Percentiles rank a stretch among this genome's conserved stretches.
phyloP scores from a whole-genome alignment of 2,329 filamentous ascomycete species.

The Hymenoscyphus occultus region DNA sequence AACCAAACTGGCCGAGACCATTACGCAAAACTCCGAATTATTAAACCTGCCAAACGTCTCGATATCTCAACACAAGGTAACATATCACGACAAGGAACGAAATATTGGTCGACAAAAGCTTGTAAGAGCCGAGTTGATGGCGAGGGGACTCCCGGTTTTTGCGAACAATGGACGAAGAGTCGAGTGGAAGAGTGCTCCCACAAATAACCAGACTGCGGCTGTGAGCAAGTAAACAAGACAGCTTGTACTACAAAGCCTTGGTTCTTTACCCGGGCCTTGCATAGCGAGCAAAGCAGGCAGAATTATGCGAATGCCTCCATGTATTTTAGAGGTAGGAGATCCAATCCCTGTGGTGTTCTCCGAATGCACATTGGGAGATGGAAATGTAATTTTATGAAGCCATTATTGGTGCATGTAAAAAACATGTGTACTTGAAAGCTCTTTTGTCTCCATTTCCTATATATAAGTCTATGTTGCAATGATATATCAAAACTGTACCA shows the following conservation, averaged over 20 bases:
- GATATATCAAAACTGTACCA: too few species aligned
- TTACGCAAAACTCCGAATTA: conserved; percentile 48
- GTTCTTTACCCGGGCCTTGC: neutral
- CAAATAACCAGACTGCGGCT: neutral
- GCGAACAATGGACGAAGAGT: conserved; percentile 4
- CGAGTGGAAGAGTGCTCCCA: neutral
- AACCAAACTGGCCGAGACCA: conserved; percentile 60
- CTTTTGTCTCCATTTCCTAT: too few species aligned
- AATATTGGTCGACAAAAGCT: conserved; percentile 75
- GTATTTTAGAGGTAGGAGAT: neutral
- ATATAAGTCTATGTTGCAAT: too few species aligned
- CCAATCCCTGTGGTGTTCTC: too few species aligned
- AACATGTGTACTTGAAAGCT: too few species aligned
- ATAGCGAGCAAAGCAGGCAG: neutral
- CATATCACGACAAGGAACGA: conserved; percentile 68
- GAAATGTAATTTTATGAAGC: too few species aligned
- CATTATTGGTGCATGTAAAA: too few species aligned
- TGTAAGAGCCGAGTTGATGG: conserved; percentile 66
- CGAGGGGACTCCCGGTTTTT: conserved; percentile 56
- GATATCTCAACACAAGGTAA: conserved; percentile 62
- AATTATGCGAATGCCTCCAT: neutral
- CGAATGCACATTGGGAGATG: too few species aligned
- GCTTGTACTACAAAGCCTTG: neutral
- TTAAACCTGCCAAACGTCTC: conserved; percentile 64
- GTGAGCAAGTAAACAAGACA: neutral